Conservation (phyloP, 2,329 filamentous ascomycete species). For the Diaporthe aspalathi region DNA sequence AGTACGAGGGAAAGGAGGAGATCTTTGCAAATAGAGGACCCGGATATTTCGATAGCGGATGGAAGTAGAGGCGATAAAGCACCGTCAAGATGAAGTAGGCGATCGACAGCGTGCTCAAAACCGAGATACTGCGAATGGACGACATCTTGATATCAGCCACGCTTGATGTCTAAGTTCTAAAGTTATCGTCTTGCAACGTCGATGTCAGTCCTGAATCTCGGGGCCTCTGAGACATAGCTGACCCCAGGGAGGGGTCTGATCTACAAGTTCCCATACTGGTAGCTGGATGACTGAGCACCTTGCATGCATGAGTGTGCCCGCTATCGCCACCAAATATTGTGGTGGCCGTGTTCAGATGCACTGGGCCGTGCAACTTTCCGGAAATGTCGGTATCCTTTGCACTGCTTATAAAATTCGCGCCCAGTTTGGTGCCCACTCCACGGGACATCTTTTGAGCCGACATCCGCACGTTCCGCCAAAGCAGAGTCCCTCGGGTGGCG, state of each 20-base stretch:
- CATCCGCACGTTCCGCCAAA: no score
- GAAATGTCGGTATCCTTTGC: no score
- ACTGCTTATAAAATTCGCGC: no score
- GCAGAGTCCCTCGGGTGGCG: no score
- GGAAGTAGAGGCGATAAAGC: constrained; percentile 22
- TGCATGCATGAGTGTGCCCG: background rate
- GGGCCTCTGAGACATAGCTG: background rate
- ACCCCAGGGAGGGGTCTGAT: background rate
- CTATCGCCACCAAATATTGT: background rate
- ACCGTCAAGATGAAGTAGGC: constrained; percentile 1
- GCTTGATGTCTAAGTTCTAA: no score
- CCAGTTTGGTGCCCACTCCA: no score
- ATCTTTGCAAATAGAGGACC: constrained; percentile 9
- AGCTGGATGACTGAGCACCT: background rate
- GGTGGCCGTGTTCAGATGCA: background rate
- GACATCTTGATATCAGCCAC: background rate
- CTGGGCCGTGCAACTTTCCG: background rate
- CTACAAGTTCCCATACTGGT: background rate
- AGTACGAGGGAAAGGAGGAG: constrained; percentile 24
- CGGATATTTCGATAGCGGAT: constrained; percentile 20
- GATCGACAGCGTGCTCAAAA: background rate
- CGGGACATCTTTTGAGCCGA: no score
- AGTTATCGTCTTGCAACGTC: background rate
- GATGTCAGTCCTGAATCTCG: background rate
- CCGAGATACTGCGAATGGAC: background rate